Base-by-base conservation (phyloP, 1,284 basidiomycete genomes). In the Inonotus obliquus region DNA sequence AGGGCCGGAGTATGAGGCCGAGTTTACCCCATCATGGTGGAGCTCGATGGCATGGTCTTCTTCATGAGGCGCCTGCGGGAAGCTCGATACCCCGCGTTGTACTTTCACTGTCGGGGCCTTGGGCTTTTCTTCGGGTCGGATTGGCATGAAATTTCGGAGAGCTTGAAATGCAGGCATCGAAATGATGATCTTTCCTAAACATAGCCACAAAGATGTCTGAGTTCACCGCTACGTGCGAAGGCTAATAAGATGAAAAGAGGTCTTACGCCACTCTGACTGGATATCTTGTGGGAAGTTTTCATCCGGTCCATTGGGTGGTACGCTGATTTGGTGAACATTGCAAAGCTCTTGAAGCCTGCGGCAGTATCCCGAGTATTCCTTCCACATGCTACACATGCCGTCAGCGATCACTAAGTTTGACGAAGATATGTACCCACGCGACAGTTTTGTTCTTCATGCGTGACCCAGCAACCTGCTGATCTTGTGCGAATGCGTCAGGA, bases 311-410 rank as follows among this genome's bases (percentile, higher is more conserved):
- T 37, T 35, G 4, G 44, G 11, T 9, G 61, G 57, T 11, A 63
- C 48, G 23, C 13, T 25, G 21, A 55, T 38, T 9, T 38, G 61
- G 38, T 63, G 61, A 17, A 41, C 41, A 23, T 41, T 49, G 41
- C 57, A 59, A 19, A 63, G 57, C 6, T 63, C 61, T 27, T 59
- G 57, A 13, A 63, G 52, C 29, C 54, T 59, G 4, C 61, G 61
- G 47, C 61, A 63, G 41, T 63, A 63, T 4, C 61, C 61, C n/a
- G 61, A 63, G 56, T 63, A 63, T 38, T 63, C 61, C 53, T 63
- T 63, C 61, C 61, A 63, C 57, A 63, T 59, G 25, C 61, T 63
- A 41, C 21, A 35, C 19, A 19, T 17, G 27, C 32, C 13, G 19
- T 61, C 14, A 61, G 25, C 29, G 32, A 52, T 23, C 14, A 54